Base-by-base conservation (phyloP, 176 grass and related monocot genomes). In the Eremochloa ophiuroides region DNA sequence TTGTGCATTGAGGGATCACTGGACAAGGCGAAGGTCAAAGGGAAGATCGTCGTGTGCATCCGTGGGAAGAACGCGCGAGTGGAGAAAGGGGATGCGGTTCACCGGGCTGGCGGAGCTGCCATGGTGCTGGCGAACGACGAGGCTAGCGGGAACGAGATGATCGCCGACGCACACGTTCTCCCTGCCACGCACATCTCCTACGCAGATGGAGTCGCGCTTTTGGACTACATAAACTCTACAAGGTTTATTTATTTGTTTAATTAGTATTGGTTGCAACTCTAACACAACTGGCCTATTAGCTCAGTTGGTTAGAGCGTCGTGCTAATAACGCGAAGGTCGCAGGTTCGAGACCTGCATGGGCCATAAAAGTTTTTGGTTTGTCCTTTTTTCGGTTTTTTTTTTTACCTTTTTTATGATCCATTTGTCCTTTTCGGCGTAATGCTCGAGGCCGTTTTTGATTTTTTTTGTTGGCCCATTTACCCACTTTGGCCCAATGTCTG, bases 321-420 rank as follows among this genome's bases (percentile, higher is more conserved):
- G 89, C 89, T 94, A 91, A 94, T 94, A 91, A 91, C 92, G 89
- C 88, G 89, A 91, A 91, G 83, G 92, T 94, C 92, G 91, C 86
- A 94, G 92, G 89, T 94, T 92, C 84, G 84, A 97, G 51, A 94
- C 89, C 91, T 97, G 89, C 87, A 94, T 97, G 75, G 89, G 87
- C 91, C 91, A n/a, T n/a, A n/a, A n/a, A n/a, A n/a, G n/a, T n/a
- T n/a, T n/a, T n/a, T n/a, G n/a, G n/a, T n/a, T n/a, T n/a, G n/a
- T n/a, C n/a, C n/a, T n/a, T n/a, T n/a, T n/a, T n/a, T n/a, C n/a
- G n/a, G n/a, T 50, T 18, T 12, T 1, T 23, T 29, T 14, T 15
- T n/a, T 8, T 4, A 35, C 34, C 34, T 1, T 18, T 31, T 35
- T 66, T 34, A 2, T 3, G 2, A 3, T 3, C 2, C 20, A 8